Conservation (phyloP, 345 rosid genomes). For the Salix dunnii region DNA sequence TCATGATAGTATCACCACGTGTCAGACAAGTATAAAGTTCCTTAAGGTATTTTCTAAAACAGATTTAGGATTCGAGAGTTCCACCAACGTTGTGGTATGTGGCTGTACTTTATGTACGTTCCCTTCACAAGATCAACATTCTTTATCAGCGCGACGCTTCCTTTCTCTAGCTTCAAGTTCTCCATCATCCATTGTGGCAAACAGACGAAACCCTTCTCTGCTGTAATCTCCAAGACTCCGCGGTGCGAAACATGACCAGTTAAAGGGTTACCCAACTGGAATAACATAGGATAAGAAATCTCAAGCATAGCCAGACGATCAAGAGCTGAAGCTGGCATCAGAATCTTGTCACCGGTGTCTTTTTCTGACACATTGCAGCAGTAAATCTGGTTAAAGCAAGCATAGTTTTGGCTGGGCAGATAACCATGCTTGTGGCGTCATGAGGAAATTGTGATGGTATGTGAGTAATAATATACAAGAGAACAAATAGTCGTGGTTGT, state of each 20-base stretch:
- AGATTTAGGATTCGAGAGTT: slow-evolving; percentile 14
- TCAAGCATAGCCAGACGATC: background rate
- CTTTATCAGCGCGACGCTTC: background rate
- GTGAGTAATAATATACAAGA: background rate
- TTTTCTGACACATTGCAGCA: too few species aligned
- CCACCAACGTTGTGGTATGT: slow-evolving; percentile 15
- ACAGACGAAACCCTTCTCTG: slow-evolving; percentile 2
- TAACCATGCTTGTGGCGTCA: background rate
- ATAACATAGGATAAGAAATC: slow-evolving; percentile 13
- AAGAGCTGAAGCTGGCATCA: slow-evolving; percentile 15
- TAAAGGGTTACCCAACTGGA: slow-evolving; percentile 7
- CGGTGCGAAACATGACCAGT: slow-evolving; percentile 14
- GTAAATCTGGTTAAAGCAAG: background rate
- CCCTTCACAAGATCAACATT: slow-evolving; percentile 3
- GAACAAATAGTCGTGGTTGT: too few species aligned
- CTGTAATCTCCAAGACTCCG: slow-evolving; percentile 25
- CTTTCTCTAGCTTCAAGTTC: slow-evolving; percentile 13
- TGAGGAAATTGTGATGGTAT: background rate
- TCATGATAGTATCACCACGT: slow-evolving; percentile 15
- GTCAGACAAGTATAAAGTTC: slow-evolving; percentile 22
- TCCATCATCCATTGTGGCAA: slow-evolving; percentile 30
- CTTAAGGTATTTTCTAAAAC: slow-evolving; percentile 10
- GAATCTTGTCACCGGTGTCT: slow-evolving; percentile 5
- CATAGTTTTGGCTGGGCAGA: background rate
- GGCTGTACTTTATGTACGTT: slow-evolving; percentile 27